These are phyloP conservation scores for Naganishia vishniacii DNA, from an alignment of 768 basidiomycete species.

Conservation along the genomic window DNA sequence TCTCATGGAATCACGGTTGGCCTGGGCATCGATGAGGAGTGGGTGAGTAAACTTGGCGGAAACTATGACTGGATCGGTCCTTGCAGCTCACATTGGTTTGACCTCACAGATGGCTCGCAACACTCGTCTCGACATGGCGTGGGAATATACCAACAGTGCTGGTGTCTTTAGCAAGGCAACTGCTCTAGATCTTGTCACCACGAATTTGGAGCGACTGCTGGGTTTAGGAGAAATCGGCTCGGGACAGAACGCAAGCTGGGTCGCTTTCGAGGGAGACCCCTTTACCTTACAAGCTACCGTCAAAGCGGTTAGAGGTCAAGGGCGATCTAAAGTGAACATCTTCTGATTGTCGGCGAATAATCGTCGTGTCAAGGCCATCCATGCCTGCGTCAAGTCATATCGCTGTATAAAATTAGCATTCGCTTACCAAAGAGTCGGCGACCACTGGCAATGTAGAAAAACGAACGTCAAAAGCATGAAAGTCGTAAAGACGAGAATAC, in stretches of 20 bases:
- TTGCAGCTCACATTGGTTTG: background rate
- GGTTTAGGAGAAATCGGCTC: slow-evolving; percentile 43
- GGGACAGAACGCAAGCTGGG: slow-evolving; percentile 32
- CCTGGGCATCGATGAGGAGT: slow-evolving; percentile 58
- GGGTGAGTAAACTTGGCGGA: slow-evolving; percentile 53
- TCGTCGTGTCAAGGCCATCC: too few species aligned
- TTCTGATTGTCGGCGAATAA: slow-evolving; percentile 34
- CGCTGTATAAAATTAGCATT: too few species aligned
- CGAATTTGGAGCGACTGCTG: slow-evolving; percentile 58
- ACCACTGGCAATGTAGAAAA: background rate
- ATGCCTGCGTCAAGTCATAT: too few species aligned
- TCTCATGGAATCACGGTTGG: slow-evolving; percentile 59
- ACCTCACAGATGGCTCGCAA: slow-evolving; percentile 21
- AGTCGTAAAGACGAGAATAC: background rate
- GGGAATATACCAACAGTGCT: slow-evolving; percentile 46
- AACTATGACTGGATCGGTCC: too few species aligned
- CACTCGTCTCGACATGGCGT: slow-evolving; percentile 23
- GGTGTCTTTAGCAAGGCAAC: slow-evolving; percentile 51
- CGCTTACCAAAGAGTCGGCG: too few species aligned
- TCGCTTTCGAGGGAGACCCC: slow-evolving; percentile 53
- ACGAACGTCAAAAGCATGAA: background rate
- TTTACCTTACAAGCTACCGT: slow-evolving; percentile 60
- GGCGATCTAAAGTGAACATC: slow-evolving; percentile 55
- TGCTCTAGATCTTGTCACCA: slow-evolving; percentile 57
- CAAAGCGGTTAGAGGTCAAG: slow-evolving; percentile 51